Evolutionary conservation across 306 rosid genomes (phyloP), one percentile per base, ranked within the genome.

Genomic region (Sphenostylis stenocarpa): DNA sequence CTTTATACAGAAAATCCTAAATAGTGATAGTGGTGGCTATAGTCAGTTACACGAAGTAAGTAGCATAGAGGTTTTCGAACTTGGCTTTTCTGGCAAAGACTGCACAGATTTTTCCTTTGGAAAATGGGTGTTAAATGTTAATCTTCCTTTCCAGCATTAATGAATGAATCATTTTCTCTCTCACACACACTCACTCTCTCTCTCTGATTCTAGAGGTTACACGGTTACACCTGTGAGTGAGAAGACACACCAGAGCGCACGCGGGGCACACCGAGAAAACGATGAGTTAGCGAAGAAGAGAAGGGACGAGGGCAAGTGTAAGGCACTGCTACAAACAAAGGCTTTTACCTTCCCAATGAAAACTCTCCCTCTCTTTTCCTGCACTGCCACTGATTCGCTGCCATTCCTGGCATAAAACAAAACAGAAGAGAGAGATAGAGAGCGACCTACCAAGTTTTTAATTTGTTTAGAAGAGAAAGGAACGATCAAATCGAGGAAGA

Each of bases 331-430:
- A 76, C 77, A 64, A 70, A 81, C 83, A 65, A 76, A 72, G 58
- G 64, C 62, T 70, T 88, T 95, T 95, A 85, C 98, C 97, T 95
- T 92, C 96, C 98, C 98, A 76, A 94, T 92, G 96, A 87, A 88
- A 92, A 90, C 95, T 83, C 96, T 84, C 86, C 63, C 86, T 75
- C 79, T 71, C 87, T 88, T 86, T 86, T 85, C 81, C 85, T 84
- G 89, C 91, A 86, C 85, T 85, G 91, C 80, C 91, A 86, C 88
- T 89, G 93, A 84, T 76, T 76, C 85, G 64, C 95, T 88, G 96
- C 88, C 85, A 86, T 81, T 80, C 77, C 96, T 93, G 94, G 81
- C 90, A 81, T 81, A 60, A 85, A 62, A 53, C 77, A 58, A 74
- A 49, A 60, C 66, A 60, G 21, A 26, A 47, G 79, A 81, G 84